These are phyloP conservation scores for Xerophyta viscosa DNA, from an alignment of 106 monocot genomes.

Conservation along the genomic window DNA sequence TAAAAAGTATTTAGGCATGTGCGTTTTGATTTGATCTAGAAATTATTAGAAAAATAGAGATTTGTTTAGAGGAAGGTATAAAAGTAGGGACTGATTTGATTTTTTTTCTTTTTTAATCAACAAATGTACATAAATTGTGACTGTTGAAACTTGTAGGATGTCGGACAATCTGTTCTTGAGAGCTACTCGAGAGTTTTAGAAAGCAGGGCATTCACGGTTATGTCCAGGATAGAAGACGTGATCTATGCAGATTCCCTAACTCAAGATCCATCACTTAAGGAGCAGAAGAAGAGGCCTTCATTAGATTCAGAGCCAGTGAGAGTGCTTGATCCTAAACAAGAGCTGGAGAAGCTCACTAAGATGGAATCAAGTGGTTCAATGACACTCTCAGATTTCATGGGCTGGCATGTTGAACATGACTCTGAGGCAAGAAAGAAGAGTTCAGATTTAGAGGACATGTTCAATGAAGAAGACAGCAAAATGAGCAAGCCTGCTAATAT, in stretches of 20 bases:
- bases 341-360: constrained; percentile 51
- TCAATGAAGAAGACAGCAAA: constrained; percentile 2
- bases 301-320: constrained; percentile 12
- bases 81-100: no score
- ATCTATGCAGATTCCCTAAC: constrained; percentile 48
- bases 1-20: no score
- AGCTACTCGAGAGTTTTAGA: constrained; percentile 89
- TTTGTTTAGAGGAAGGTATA: no score
- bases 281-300: constrained; percentile 13
- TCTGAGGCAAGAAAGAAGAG: constrained; percentile 20
- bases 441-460: constrained; percentile 8
- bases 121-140: no score
- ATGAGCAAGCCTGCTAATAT: constrained; percentile 18
- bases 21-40: no score
- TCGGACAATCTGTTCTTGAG: constrained; percentile 78
- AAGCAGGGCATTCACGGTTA: constrained; percentile 76
- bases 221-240: constrained; percentile 88
- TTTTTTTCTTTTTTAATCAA: no score
- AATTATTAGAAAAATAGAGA: no score
- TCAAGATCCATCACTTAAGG: constrained; percentile 29
- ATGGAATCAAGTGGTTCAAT: constrained; percentile 41
- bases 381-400: constrained; percentile 94
- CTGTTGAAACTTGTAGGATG: constrained; percentile 71
- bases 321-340: constrained; percentile 45
- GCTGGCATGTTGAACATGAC: constrained; percentile 63